Conservation (phyloP, 2,329 filamentous ascomycete species). For the Dactylonectria estremocensis region DNA sequence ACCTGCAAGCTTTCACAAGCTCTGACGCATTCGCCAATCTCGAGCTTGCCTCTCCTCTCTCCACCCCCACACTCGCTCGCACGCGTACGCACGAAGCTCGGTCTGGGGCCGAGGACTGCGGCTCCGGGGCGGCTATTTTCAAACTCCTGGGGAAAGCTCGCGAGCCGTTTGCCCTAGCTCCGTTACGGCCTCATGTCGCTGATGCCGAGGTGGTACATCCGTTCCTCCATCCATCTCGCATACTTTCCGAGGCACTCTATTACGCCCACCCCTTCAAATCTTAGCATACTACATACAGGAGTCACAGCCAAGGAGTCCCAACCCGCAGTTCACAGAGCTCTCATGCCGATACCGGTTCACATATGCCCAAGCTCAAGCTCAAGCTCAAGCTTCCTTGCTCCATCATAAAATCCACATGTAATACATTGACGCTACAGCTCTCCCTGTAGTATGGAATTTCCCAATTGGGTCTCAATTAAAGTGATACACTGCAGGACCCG, state of each 20-base stretch:
- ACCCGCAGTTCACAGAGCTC: neutral
- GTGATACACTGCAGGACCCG: conserved; percentile 12
- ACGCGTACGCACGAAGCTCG: conserved; percentile 15
- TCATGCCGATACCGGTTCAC: conserved; percentile 41
- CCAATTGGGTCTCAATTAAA: conserved; percentile 13
- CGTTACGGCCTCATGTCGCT: conserved; percentile 17
- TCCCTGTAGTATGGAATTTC: neutral
- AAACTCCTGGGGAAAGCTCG: conserved; percentile 34
- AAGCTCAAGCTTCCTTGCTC: conserved; percentile 24
- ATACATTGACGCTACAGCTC: neutral
- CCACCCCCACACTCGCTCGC: conserved; percentile 5
- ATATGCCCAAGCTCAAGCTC: conserved; percentile 24
- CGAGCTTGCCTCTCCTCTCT: neutral
- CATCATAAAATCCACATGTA: conserved; percentile 7
- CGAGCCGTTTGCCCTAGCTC: conserved; percentile 47
- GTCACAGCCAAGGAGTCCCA: conserved; percentile 9
- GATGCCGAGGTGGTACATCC: conserved; percentile 33
- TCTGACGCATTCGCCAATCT: neutral
- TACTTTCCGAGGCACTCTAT: conserved; percentile 31
- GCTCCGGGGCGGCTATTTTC: conserved; percentile 39
- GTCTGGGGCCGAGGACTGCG: conserved; percentile 45
- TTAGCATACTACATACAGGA: conserved; percentile 9
- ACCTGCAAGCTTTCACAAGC: conserved; percentile 2
- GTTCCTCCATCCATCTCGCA: conserved; percentile 35
- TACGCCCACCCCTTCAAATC: conserved; percentile 21